phyloP scores from a whole-genome alignment of 2,329 filamentous ascomycete species.

The Neopestalotiopsis clavispora region DNA sequence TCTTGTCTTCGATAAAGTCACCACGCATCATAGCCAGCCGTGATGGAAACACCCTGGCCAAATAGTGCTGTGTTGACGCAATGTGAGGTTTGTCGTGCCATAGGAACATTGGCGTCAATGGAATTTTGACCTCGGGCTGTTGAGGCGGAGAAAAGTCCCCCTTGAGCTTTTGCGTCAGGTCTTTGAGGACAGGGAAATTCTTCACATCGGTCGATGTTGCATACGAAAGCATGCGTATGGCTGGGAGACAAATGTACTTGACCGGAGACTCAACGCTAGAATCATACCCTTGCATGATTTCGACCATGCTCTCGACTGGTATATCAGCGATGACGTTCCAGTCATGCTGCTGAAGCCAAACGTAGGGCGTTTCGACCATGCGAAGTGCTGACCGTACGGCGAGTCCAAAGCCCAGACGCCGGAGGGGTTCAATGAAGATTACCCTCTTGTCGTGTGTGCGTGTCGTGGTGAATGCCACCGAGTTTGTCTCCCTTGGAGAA shows the following conservation, averaged over 20 bases:
- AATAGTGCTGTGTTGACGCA: conserved; percentile 53
- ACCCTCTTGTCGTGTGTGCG: conserved; percentile 42
- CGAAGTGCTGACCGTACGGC: conserved; percentile 58
- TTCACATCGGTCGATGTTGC: conserved; percentile 51
- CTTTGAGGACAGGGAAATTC: conserved; percentile 45
- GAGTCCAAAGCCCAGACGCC: conserved; percentile 56
- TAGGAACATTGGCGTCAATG: conserved; percentile 60
- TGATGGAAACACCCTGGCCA: conserved; percentile 53
- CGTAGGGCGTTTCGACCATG: conserved; percentile 51
- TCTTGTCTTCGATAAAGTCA: conserved; percentile 61
- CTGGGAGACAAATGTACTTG: conserved; percentile 58
- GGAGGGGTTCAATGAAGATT: conserved; percentile 53
- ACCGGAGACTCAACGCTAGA: conserved; percentile 40
- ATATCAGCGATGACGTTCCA: conserved; percentile 54
- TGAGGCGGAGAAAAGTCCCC: conserved; percentile 39
- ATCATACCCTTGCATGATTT: conserved; percentile 48
- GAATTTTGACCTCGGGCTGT: conserved; percentile 33
- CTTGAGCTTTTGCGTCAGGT: conserved; percentile 47
- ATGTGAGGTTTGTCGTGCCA: conserved; percentile 65
- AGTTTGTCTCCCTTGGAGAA: conserved; percentile 41
- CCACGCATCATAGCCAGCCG: conserved; percentile 55
- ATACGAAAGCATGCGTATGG: conserved; percentile 56
- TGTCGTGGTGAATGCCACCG: conserved; percentile 41
- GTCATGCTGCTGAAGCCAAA: conserved; percentile 64
- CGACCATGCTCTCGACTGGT: conserved; percentile 48